Evolutionary conservation across 768 basidiomycete genomes (phyloP), one percentile per base, ranked within the genome.

Genomic region (Terana coerulea): DNA sequence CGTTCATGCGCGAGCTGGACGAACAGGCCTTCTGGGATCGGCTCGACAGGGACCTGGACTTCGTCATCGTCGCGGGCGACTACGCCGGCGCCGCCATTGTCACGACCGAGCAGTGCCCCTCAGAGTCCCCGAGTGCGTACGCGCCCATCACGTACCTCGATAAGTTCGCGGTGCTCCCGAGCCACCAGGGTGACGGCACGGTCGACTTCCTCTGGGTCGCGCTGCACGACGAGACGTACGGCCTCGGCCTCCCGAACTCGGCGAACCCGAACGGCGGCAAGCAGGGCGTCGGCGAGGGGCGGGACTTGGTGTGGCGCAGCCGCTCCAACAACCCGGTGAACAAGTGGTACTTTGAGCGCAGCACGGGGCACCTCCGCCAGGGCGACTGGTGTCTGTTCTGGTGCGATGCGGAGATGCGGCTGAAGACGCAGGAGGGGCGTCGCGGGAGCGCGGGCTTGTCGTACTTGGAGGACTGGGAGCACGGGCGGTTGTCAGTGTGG

Each of bases 171-270:
- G 94, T 99, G 34, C 76, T 95, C 33, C 97, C 97, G 2, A 84
- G 77, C 53, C 84, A 98, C 64, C 97, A 99, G 69, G 97, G 97
- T 19, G 95, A 98, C 62, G 97, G 97, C 15, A 98, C 97, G 0
- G 97, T 98, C 52, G 97, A 99, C 72, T 99, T 99, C 73, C 74
- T 99, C 31, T 99, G 97, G 97, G 95, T 98, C 36, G 95, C 95
- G 14, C 72, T 99, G 44, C 93, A 98, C 59, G 97, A 99, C 68
- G 97, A 99, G 70, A 92, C 97, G 8, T 99, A 95, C 61, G 97
- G 97, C 19, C 81, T 98, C 15, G 97, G 97, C 0, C 81, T 95
- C 45, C 85, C 89, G 8, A 95, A 88, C 70, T 91, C 97, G 35
- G 87, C 89, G 52, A 99, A 99, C 67, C 90, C 94, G 26, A 95